Evolutionary conservation across 495 filamentous ascomycete species (phyloP), one percentile per base, ranked within the genome.

Genomic region (Trichocladium antarcticum): DNA sequence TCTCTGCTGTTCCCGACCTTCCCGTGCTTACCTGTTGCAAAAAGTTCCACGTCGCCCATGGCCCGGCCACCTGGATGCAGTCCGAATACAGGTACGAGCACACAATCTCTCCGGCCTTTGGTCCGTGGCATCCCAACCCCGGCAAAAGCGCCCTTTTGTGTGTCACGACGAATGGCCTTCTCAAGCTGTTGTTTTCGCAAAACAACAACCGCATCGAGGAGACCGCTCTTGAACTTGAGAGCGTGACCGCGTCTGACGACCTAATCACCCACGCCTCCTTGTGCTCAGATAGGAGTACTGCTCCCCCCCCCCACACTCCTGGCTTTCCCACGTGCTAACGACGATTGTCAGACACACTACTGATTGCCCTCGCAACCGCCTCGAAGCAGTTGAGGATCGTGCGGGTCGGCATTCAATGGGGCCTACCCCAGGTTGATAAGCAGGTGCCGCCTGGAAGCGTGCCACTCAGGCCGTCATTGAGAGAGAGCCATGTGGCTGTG

Each of bases 251-350:
- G 10, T 81, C 80, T 10, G 77, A 83, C 42, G 79, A 87, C 41
- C 56, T 85, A 14, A 72, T 93, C 29, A 88, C 86, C 4, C 88
- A 95, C 67, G 86, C 87, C 3, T 75, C 88, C 12, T 69, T 92
- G 47, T 82, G 82, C 49, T 77, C 81, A 10, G 85, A 89, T 37
- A 82, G 74, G 65, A 74, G 80, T 84, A 68, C 38, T 14, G 17
- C 31, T 10, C 31, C 31, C 3, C 31, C 11, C 31, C 3, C 31
- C 12, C 10, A 11, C 31, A 32, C 31, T 10, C 10, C 27, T 10
- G 27, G 27, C 31, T 32, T 10, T 11, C 2, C 9, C 2, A 2
- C 11, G 31, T 32, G 22, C 37, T 56, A 20, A 55, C 21, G 17
- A 6, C 15, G 14, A 8, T 8, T 27, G 76, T 70, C 67, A 57